Conservation (phyloP, 78 protist genomes). For the Tieghemostelium lacteum region DNA sequence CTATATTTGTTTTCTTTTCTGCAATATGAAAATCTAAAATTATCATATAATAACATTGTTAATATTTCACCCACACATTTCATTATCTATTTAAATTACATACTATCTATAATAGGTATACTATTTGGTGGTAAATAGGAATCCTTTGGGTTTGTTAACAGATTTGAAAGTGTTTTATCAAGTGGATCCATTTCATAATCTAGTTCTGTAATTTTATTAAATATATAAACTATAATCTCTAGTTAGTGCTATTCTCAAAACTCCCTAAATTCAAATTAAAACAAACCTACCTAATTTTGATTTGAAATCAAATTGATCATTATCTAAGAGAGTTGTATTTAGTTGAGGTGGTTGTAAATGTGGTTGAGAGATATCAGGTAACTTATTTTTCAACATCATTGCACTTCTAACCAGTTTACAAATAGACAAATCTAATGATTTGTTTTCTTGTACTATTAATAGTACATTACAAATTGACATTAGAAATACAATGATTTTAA, state of each 20-base stretch:
- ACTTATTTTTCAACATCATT: conserved; percentile 33
- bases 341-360: background rate
- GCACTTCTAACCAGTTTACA: conserved; percentile 66
- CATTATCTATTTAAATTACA: background rate
- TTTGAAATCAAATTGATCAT: conserved; percentile 16
- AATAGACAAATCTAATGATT: conserved; percentile 43
- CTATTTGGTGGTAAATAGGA: background rate
- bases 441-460: conserved; percentile 55
- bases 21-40: background rate
- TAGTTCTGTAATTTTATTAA: conserved; percentile 61
- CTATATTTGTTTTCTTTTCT: background rate
- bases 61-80: background rate
- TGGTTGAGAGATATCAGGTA: conserved; percentile 58
- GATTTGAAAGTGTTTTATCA: conserved; percentile 39
- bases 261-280: background rate
- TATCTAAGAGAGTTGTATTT: conserved; percentile 6
- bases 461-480: conserved; percentile 49
- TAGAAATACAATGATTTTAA: conserved; percentile 36
- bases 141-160: conserved; percentile 38
- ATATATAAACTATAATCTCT: conserved; percentile 25
- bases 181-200: conserved; percentile 13
- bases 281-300: conserved; percentile 22
- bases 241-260: background rate
- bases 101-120: background rate
- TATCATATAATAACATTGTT: background rate